Evolutionary conservation across 1,139 yeast genomes (phyloP).

Genomic region (Petasospora fabianii): DNA sequence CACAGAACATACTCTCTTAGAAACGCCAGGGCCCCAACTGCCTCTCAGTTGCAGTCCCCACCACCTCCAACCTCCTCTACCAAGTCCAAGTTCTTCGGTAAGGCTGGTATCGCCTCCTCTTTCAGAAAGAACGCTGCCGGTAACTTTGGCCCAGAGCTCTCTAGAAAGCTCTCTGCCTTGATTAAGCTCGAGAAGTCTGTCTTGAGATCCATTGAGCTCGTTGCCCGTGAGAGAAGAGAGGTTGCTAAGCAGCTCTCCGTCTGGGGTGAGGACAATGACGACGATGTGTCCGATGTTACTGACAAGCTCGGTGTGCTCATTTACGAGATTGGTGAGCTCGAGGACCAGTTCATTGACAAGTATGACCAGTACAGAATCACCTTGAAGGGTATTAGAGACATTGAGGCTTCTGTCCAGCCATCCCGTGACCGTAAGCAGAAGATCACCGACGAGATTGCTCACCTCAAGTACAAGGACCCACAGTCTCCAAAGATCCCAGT

Average conservation of each 20-base stretch:
- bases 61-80: slow-evolving; percentile 75
- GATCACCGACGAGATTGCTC: slow-evolving; percentile 80
- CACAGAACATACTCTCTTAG: slow-evolving; percentile 83
- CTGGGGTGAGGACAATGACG: slow-evolving; percentile 87
- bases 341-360: slow-evolving; percentile 82
- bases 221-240: slow-evolving; percentile 74
- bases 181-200: slow-evolving; percentile 81
- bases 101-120: slow-evolving; percentile 60
- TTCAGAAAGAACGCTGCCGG: slow-evolving; percentile 73
- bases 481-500: slow-evolving; percentile 78
- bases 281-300: slow-evolving; percentile 79
- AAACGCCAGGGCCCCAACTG: slow-evolving; percentile 77
- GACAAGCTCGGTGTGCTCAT: slow-evolving; percentile 82
- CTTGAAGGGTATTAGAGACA: slow-evolving; percentile 74
- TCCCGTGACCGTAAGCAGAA: slow-evolving; percentile 83
- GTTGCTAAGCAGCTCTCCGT: slow-evolving; percentile 79
- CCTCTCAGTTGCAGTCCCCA: slow-evolving; percentile 75
- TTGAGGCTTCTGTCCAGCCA: slow-evolving; percentile 85
- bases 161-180: slow-evolving; percentile 71
- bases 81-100: slow-evolving; percentile 71
- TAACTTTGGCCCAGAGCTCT: slow-evolving; percentile 72
- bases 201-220: slow-evolving; percentile 74
- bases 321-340: slow-evolving; percentile 81
- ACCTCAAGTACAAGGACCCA: slow-evolving; percentile 79
- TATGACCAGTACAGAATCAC: slow-evolving; percentile 85